Percentiles rank a stretch among this genome's conserved stretches.
Evolutionary conservation across 306 rosid species (phyloP).

Genomic region (Elaeagnus macrophylla): DNA sequence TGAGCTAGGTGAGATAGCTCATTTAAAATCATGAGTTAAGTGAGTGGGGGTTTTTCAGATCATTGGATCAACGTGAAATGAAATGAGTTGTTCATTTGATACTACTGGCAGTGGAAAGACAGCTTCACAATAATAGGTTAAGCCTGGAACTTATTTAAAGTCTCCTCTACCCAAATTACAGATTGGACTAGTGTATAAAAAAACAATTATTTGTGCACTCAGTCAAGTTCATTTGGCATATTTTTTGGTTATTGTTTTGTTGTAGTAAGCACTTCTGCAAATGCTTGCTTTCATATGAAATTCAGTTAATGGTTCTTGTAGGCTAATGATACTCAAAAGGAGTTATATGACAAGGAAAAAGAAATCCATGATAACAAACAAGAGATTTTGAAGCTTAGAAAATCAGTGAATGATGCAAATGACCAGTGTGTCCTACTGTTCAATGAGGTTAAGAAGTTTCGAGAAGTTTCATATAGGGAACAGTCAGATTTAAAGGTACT

Average conservation of each 20-base stretch:
- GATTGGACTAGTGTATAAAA: neutral
- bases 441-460: slow-evolving; percentile 90
- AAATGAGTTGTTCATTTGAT: no score
- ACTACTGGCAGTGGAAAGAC: neutral
- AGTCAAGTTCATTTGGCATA: slow-evolving; percentile 1
- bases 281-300: slow-evolving; percentile 4
- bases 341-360: slow-evolving; percentile 76
- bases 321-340: slow-evolving; percentile 91
- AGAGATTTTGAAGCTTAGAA: slow-evolving; percentile 62
- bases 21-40: no score
- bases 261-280: neutral
- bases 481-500: slow-evolving; percentile 90
- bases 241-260: slow-evolving; percentile 2
- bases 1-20: no score
- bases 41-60: no score
- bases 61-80: no score
- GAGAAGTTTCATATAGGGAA: slow-evolving; percentile 74
- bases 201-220: slow-evolving; percentile 4
- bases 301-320: slow-evolving; percentile 31
- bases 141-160: slow-evolving; percentile 12
- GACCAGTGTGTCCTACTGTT: slow-evolving; percentile 84
- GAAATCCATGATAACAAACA: slow-evolving; percentile 65
- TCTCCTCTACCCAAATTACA: slow-evolving; percentile 5
- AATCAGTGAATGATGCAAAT: slow-evolving; percentile 65
- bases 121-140: slow-evolving; percentile 5